Conservation (phyloP, 2,329 filamentous ascomycete genomes). For the Claviceps capensis region DNA sequence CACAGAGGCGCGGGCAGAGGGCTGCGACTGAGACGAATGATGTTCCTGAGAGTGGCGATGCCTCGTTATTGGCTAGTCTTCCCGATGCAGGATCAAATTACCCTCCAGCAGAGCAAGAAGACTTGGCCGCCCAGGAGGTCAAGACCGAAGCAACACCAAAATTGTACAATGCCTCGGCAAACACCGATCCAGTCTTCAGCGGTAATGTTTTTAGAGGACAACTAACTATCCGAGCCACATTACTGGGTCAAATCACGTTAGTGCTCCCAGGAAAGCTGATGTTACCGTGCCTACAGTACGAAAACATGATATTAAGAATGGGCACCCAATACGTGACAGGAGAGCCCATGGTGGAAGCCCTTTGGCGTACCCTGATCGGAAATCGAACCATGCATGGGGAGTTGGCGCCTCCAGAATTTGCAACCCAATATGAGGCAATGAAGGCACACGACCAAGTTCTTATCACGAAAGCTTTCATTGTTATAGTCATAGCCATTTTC, state of each 20-base stretch:
- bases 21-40: neutral
- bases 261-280: slow-evolving; percentile 3
- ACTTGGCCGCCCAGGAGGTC: neutral
- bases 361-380: slow-evolving; percentile 5
- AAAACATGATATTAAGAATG: slow-evolving; percentile 1
- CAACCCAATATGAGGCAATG: slow-evolving; percentile 4
- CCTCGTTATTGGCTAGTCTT: neutral
- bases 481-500: neutral
- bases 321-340: slow-evolving; percentile 4
- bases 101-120: neutral
- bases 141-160: neutral
- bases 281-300: slow-evolving; percentile 2
- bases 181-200: neutral
- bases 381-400: slow-evolving; percentile 4
- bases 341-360: slow-evolving; percentile 4
- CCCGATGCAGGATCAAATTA: neutral
- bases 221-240: neutral
- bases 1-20: neutral
- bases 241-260: slow-evolving; percentile 1
- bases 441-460: slow-evolving; percentile 2
- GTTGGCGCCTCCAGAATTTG: slow-evolving; percentile 2
- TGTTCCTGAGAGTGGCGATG: neutral
- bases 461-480: neutral
- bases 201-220: neutral
- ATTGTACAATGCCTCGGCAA: slow-evolving; percentile 2